Conservation (phyloP, 148 eudicot genomes). For the Chenopodium berlandieri region DNA sequence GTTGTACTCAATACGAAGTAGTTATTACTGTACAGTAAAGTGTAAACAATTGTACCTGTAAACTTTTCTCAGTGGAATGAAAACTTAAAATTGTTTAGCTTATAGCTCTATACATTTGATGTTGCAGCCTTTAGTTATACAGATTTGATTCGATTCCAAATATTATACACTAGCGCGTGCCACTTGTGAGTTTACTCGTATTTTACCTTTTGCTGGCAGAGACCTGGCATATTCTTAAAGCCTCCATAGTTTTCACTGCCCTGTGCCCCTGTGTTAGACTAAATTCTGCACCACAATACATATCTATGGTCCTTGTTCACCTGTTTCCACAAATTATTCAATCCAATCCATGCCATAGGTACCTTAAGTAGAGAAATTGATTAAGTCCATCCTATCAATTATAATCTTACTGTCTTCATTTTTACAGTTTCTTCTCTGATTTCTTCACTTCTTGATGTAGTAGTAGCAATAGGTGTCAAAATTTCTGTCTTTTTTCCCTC, state of each 20-base stretch:
- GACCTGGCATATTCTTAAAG: background rate
- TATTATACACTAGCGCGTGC: background rate
- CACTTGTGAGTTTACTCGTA: background rate
- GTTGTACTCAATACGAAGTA: background rate
- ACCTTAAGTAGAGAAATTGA: conserved; percentile 58
- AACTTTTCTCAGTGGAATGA: background rate
- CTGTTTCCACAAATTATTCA: conserved; percentile 34
- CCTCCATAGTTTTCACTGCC: background rate
- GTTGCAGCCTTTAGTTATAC: background rate
- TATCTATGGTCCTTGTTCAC: conserved; percentile 5
- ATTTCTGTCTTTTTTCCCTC: conserved; percentile 16
- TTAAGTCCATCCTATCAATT: conserved; percentile 39
- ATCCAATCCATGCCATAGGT: conserved; percentile 51
- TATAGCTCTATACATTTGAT: background rate
- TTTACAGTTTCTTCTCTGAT: conserved; percentile 8
- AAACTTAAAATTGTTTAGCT: background rate
- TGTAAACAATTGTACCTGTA: background rate
- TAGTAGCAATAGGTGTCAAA: conserved; percentile 15
- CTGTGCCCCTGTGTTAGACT: background rate
- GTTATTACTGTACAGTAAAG: background rate
- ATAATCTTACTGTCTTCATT: conserved; percentile 21
- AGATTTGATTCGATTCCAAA: background rate
- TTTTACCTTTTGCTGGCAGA: background rate
- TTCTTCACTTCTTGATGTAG: conserved; percentile 10
- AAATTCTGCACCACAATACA: background rate